These are phyloP conservation scores for Aspergillus melleus DNA, from an alignment of 2,329 filamentous ascomycete genomes.

Conservation along the genomic window DNA sequence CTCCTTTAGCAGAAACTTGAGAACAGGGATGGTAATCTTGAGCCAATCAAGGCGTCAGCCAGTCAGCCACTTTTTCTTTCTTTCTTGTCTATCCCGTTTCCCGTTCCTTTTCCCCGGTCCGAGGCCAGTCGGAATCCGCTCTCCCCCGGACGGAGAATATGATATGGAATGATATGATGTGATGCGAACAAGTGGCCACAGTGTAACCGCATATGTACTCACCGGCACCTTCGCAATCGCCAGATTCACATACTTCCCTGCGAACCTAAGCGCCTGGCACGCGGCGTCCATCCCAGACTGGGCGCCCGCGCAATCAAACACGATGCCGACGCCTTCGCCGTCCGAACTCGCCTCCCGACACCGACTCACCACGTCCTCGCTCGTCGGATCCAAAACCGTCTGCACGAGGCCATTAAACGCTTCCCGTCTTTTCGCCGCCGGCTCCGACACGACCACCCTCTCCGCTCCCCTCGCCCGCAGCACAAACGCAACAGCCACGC, in stretches of 20 bases:
- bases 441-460: conserved; percentile 9
- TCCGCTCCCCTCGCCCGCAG: conserved; percentile 7
- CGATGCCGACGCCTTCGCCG: conserved; percentile 5
- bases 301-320: conserved; percentile 15
- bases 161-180: too few species aligned
- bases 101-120: not conserved
- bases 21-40: conserved; percentile 9
- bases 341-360: not conserved
- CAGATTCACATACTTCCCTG: conserved; percentile 13
- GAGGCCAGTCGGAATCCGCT: not conserved
- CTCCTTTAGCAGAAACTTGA: conserved; percentile 9
- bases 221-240: conserved; percentile 9
- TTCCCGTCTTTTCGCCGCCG: conserved; percentile 3
- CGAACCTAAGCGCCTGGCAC: conserved; percentile 7
- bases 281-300: conserved; percentile 8
- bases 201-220: not conserved
- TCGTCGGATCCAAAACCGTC: conserved; percentile 4
- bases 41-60: not conserved
- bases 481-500: conserved; percentile 5
- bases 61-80: not conserved
- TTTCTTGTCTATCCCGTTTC: not conserved
- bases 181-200: too few species aligned
- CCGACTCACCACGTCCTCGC: not conserved
- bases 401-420: not conserved
- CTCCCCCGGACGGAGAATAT: not conserved